Conservation (phyloP, 176 grass and related monocot species). For the Triticum urartu region DNA sequence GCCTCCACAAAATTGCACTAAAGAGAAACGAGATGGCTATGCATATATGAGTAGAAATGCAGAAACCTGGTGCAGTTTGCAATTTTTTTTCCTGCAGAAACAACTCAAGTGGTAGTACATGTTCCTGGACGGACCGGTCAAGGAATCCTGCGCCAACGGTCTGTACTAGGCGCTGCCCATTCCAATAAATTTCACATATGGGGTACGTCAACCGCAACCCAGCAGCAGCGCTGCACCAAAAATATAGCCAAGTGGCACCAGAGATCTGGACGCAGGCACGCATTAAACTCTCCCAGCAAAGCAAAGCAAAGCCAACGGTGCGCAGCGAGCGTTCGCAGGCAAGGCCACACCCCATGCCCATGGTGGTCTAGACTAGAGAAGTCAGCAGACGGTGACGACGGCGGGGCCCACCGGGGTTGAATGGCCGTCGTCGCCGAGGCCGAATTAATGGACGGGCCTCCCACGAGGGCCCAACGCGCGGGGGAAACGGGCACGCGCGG, state of each 20-base stretch:
- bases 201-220: not conserved
- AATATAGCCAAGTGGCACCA: constrained; percentile 17
- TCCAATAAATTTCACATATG: not conserved
- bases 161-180: not conserved
- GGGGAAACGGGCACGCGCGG: constrained; percentile 15
- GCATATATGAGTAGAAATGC: not conserved
- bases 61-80: not conserved
- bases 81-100: not conserved
- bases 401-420: constrained; percentile 28
- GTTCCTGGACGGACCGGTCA: not conserved
- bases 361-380: no score
- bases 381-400: not conserved
- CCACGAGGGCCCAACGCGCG: constrained; percentile 17
- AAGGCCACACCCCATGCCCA: not conserved
- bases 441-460: not conserved
- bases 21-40: not conserved
- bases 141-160: not conserved
- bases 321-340: constrained; percentile 27
- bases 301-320: constrained; percentile 22
- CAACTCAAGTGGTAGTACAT: not conserved
- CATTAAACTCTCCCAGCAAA: constrained; percentile 19
- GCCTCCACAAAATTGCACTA: not conserved
- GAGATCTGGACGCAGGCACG: not conserved
- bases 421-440: constrained; percentile 23
- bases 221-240: not conserved